A percentile compares a stretch with the other conserved stretches of the same genome.
Conservation (phyloP, 2,329 filamentous ascomycete genomes). For the Leptographium flavum region DNA sequence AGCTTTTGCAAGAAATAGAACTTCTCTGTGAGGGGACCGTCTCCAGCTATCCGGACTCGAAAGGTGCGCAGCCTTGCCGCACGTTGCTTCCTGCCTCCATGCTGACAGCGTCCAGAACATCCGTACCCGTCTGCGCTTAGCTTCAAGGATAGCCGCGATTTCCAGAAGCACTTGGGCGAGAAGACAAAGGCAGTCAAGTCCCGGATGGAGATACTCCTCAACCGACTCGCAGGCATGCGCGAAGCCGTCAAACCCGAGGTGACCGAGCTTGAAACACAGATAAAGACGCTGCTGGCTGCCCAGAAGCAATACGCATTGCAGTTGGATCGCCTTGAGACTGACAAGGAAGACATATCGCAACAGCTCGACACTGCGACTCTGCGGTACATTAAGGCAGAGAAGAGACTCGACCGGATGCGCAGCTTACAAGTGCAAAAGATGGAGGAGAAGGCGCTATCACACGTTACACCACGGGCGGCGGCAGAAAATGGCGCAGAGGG, state of each 20-base stretch:
- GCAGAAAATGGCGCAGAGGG: slow-evolving; percentile 37
- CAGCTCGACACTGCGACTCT: slow-evolving; percentile 79
- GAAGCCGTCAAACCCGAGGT: slow-evolving; percentile 52
- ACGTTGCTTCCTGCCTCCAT: not conserved
- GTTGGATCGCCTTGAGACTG: slow-evolving; percentile 57
- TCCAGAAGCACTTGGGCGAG: slow-evolving; percentile 66
- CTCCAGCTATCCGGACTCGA: slow-evolving; percentile 25
- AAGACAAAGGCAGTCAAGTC: slow-evolving; percentile 65
- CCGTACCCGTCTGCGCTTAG: slow-evolving; percentile 43
- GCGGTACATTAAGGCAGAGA: slow-evolving; percentile 88
- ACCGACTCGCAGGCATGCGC: slow-evolving; percentile 34
- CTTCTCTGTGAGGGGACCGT: slow-evolving; percentile 38
- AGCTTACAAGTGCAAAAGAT: slow-evolving; percentile 84
- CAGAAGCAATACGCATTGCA: slow-evolving; percentile 73
- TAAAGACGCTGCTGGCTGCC: slow-evolving; percentile 60
- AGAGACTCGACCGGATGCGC: slow-evolving; percentile 79
- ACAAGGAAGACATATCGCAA: slow-evolving; percentile 76
- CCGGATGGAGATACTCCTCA: slow-evolving; percentile 57
- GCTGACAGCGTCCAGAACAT: slow-evolving; percentile 24
- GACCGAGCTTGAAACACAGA: slow-evolving; percentile 55
- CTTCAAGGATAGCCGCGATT: slow-evolving; percentile 53
- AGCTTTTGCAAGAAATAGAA: slow-evolving; percentile 52
- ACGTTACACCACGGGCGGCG: slow-evolving; percentile 35
- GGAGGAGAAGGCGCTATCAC: slow-evolving; percentile 74
- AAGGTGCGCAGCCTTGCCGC: slow-evolving; percentile 19